Evolutionary conservation across 1,284 basidiomycete species (phyloP).

Genomic region (Puccinia sorghi): DNA sequence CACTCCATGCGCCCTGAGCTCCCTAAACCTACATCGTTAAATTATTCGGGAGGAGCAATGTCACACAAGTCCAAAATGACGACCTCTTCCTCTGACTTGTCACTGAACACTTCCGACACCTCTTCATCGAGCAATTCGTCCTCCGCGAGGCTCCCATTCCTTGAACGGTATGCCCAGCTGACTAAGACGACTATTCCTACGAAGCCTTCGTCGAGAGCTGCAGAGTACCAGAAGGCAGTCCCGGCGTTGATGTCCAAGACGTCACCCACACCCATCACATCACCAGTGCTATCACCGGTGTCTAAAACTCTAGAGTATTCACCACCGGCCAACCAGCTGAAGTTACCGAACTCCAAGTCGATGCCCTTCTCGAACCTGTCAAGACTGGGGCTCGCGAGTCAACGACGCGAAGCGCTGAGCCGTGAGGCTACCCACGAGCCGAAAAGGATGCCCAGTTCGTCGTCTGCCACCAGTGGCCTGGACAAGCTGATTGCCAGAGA

Average conservation of each 20-base stretch:
- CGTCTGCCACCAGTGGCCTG: constrained; percentile 8
- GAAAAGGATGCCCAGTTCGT: neutral
- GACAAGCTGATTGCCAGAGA: neutral
- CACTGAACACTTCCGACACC: neutral
- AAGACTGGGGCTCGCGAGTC: neutral
- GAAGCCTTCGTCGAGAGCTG: neutral
- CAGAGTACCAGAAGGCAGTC: neutral
- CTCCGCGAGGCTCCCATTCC: constrained; percentile 26
- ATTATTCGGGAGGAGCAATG: neutral
- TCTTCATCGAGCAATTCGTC: neutral
- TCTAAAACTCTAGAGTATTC: neutral
- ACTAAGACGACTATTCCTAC: neutral
- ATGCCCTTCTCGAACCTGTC: constrained; percentile 15
- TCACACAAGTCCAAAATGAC: neutral
- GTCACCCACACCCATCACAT: constrained; percentile 12
- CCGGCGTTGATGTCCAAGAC: neutral
- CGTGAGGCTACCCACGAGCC: neutral
- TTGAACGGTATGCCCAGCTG: constrained; percentile 32
- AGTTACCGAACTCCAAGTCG: neutral
- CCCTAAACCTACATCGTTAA: neutral
- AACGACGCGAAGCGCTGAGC: constrained; percentile 3
- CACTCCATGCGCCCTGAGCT: constrained; percentile 1
- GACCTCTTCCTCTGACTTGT: neutral
- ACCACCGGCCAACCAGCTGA: neutral
- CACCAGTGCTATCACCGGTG: constrained; percentile 1